These are phyloP conservation scores for Rhynchosporium graminicola DNA, from an alignment of 2,329 filamentous ascomycete species.

Conservation along the genomic window DNA sequence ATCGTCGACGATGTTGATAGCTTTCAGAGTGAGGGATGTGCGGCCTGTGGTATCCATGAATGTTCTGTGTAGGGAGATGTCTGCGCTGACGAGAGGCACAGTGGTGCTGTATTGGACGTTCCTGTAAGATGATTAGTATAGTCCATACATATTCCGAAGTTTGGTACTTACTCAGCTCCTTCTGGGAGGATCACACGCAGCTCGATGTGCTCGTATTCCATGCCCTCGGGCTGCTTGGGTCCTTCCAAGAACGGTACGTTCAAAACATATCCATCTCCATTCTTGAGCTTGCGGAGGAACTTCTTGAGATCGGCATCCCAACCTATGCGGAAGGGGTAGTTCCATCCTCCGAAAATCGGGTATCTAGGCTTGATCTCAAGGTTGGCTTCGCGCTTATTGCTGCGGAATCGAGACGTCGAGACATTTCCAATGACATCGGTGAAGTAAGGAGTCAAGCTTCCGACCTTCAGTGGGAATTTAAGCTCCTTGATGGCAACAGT, in stretches of 20 bases:
- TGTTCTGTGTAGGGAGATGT: slow-evolving; percentile 70
- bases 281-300: slow-evolving; percentile 66
- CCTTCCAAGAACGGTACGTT: slow-evolving; percentile 94
- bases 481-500: slow-evolving; percentile 80
- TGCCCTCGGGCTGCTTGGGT: slow-evolving; percentile 79
- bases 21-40: slow-evolving; percentile 76
- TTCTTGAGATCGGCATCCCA: slow-evolving; percentile 87
- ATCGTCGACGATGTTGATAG: slow-evolving; percentile 87
- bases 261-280: slow-evolving; percentile 74
- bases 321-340: slow-evolving; percentile 93
- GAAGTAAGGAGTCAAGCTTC: slow-evolving; percentile 88
- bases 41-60: slow-evolving; percentile 94
- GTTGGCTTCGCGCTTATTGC: slow-evolving; percentile 72
- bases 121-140: slow-evolving; percentile 48
- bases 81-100: slow-evolving; percentile 66
- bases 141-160: slow-evolving; percentile 46
- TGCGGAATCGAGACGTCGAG: slow-evolving; percentile 86
- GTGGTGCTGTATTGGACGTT: slow-evolving; percentile 77
- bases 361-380: slow-evolving; percentile 92
- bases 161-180: slow-evolving; percentile 72
- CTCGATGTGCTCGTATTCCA: slow-evolving; percentile 80
- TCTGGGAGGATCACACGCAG: slow-evolving; percentile 87
- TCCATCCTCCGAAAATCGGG: slow-evolving; percentile 97
- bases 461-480: slow-evolving; percentile 74
- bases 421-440: slow-evolving; percentile 96